Evolutionary conservation across 768 basidiomycete genomes (phyloP), one percentile per base, ranked within the genome.

Genomic region (Tulasnella calospora): DNA sequence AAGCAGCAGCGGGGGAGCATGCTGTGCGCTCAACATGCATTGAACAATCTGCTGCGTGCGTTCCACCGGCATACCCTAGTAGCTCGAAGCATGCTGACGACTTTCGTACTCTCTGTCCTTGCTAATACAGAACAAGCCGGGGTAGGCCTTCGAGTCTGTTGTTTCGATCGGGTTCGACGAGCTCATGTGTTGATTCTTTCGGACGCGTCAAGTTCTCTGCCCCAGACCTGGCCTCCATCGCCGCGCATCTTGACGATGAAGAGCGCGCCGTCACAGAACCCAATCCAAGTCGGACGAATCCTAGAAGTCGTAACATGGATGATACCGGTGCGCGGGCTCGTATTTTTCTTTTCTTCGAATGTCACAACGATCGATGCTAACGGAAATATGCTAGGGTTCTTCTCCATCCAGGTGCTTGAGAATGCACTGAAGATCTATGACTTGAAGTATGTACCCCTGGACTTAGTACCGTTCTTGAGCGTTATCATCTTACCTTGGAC

Each of bases 341-440:
- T 44, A 44, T 44, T n/a, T 74, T 30, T 44, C 13, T 44, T n/a
- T 74, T 30, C 46, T 19, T 23, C 27, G 19, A 6, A 74, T 30
- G 44, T 40, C 41, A 12, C 35, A 46, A 27, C 8, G 27, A 74
- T 36, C 44, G 17, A 78, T 13, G 44, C 72, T 40, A 36, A 30
- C 51, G 36, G n/a, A 21, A 2, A 10, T 19, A 10, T 12, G 30
- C 19, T 80, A 94, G 94, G 94, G 1, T 98, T 94, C 84, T 98
- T 98, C 85, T 96, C 95, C 2, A 88, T 97, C 0, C 94, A 95
- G 80, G 96, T 97, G 1, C 83, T 97, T 23, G 93, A 95, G 81
- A 88, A 91, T 77, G 96, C 96, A 2, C 84, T 98, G 71, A 88
- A 90, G 82, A 91, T 95, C 17, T 96, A 92, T 92, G 92, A 92